Evolutionary conservation across 73 alveolate species (phyloP).

Genomic region (Tetrahymena elliotti): DNA sequence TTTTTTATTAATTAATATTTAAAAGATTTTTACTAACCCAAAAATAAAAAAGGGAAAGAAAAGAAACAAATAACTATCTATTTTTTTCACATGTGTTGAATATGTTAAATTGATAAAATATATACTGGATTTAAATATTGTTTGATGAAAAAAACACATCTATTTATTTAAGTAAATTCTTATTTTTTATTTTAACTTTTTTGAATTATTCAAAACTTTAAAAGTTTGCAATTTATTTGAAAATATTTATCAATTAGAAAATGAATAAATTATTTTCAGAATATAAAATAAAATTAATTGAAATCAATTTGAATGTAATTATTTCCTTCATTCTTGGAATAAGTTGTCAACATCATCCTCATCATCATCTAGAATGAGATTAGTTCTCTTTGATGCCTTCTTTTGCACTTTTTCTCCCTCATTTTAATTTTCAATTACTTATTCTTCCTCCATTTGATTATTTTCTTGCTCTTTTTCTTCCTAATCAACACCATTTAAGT

Average conservation of each 20-base stretch:
- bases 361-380: background rate
- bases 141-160: no score
- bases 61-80: no score
- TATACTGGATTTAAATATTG: no score
- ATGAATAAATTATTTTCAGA: background rate
- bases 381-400: background rate
- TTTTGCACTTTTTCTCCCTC: background rate
- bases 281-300: no score
- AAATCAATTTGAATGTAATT: background rate
- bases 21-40: background rate
- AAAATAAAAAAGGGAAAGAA: background rate
- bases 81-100: background rate
- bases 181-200: no score
- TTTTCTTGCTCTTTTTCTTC: background rate
- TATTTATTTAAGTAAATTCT: no score
- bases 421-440: background rate
- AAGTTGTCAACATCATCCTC: background rate
- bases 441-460: background rate
- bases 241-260: no score
- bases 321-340: background rate
- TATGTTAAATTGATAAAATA: no score
- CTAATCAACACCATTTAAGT: background rate
- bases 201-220: no score
- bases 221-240: no score
- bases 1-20: no score